Conservation (phyloP, 345 rosid genomes). For the Hypericum androsaemum region DNA sequence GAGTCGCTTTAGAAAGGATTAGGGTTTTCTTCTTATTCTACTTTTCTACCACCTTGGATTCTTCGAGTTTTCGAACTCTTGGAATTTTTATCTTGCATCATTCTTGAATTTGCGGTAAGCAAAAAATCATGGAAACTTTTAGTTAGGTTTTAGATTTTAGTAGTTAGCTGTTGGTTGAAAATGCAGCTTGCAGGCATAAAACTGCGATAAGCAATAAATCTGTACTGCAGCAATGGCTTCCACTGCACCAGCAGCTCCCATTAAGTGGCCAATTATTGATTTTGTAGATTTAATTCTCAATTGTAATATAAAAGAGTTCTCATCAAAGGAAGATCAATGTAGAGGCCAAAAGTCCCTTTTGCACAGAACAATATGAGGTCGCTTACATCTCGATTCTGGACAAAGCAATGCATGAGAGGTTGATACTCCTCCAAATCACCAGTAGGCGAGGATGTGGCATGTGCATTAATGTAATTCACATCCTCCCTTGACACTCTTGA, state of each 20-base stretch:
- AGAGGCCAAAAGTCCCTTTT: no score
- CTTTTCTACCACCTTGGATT: no score
- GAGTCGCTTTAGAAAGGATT: no score
- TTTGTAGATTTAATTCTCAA: conserved; percentile 78
- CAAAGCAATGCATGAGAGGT: conserved; percentile 73
- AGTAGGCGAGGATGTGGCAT: conserved; percentile 85
- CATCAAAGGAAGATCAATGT: no score
- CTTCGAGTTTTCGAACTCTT: no score
- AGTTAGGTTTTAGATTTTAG: no score
- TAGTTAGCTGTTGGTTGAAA: no score
- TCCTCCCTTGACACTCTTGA: conserved; percentile 64
- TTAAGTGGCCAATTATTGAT: conserved; percentile 87
- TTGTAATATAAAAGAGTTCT: conserved; percentile 20
- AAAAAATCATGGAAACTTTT: no score
- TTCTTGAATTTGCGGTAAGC: conserved; percentile 6
- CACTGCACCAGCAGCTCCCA: conserved; percentile 93
- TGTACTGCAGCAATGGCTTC: conserved; percentile 85
- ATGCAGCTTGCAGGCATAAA: no score
- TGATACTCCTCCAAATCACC: conserved; percentile 79
- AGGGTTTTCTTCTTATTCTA: no score
- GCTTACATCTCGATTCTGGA: conserved; percentile 62
- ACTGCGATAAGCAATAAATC: conserved; percentile 24
- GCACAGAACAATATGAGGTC: no score
- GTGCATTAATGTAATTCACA: conserved; percentile 81
- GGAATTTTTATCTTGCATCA: no score